Percentiles rank a stretch among this genome's conserved stretches.
Evolutionary conservation across 306 rosid genomes (phyloP).

Genomic region (Castanospermum australe): DNA sequence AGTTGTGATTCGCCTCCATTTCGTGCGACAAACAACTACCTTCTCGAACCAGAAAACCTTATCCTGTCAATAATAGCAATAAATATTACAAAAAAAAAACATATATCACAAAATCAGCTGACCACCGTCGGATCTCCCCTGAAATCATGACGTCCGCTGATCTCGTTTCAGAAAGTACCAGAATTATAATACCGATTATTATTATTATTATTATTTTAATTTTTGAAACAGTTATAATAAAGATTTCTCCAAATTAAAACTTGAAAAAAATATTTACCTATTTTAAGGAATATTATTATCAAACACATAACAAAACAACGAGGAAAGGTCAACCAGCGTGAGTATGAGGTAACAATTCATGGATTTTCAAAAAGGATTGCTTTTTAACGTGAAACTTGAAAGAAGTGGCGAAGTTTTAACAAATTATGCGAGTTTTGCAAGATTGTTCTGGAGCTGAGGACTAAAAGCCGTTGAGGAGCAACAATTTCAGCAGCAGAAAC

Average conservation of each 20-base stretch:
- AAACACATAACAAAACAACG: not conserved
- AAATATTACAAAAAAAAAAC: not conserved
- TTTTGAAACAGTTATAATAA: not conserved
- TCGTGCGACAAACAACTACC: slow-evolving; percentile 36
- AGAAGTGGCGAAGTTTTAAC: not conserved
- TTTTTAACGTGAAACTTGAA: not conserved
- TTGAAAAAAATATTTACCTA: not conserved
- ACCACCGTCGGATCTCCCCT: slow-evolving; percentile 46
- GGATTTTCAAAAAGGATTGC: not conserved
- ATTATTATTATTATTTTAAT: not conserved
- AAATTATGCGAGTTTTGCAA: no score
- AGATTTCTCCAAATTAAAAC: not conserved
- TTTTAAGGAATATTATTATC: not conserved
- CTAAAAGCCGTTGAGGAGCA: not conserved
- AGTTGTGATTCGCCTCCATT: slow-evolving; percentile 61
- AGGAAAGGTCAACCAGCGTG: not conserved
- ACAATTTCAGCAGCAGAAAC: not conserved
- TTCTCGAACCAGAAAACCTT: slow-evolving; percentile 31
- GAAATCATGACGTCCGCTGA: slow-evolving; percentile 39
- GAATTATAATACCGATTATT: slow-evolving; percentile 5
- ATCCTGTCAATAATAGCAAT: slow-evolving; percentile 9
- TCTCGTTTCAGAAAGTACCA: slow-evolving; percentile 29
- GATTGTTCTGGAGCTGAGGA: not conserved
- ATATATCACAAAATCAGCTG: slow-evolving; percentile 16
- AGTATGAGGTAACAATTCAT: not conserved